These are phyloP conservation scores for Sporisorium sorghi DNA, from an alignment of 1,284 basidiomycete species.

Conservation along the genomic window DNA sequence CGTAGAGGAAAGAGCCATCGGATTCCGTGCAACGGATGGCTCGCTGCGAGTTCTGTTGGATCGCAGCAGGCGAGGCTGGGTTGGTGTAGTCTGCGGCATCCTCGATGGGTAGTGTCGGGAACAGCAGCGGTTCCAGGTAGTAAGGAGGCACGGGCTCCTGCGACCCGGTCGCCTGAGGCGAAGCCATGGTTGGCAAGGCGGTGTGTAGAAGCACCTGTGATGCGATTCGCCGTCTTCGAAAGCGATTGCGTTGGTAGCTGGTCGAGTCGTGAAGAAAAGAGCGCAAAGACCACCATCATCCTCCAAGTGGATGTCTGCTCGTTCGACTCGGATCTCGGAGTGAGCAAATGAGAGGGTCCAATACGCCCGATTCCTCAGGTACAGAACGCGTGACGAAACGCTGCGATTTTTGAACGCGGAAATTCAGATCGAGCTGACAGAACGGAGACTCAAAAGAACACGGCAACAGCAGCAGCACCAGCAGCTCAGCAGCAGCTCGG, in stretches of 20 bases:
- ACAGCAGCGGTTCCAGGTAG: slow-evolving; percentile 48
- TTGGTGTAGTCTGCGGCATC: slow-evolving; percentile 11
- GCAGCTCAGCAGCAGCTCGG: slow-evolving; percentile 3
- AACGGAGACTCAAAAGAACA: slow-evolving; percentile 22
- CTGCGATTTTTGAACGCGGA: slow-evolving; percentile 10
- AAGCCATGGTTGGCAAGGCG: slow-evolving; percentile 18
- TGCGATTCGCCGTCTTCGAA: background rate
- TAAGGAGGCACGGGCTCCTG: slow-evolving; percentile 48
- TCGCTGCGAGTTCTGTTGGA: slow-evolving; percentile 37
- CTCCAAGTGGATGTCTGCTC: background rate
- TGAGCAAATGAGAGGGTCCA: slow-evolving; percentile 22
- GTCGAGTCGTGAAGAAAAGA: background rate
- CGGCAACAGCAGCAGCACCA: too few species aligned
- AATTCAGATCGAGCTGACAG: slow-evolving; percentile 31
- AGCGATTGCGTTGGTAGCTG: background rate
- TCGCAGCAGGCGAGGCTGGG: slow-evolving; percentile 49
- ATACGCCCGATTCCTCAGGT: too few species aligned
- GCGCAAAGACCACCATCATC: slow-evolving; percentile 17
- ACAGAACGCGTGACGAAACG: too few species aligned
- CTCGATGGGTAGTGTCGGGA: slow-evolving; percentile 44
- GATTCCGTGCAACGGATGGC: slow-evolving; percentile 47
- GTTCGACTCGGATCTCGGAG: slow-evolving; percentile 32
- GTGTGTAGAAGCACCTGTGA: too few species aligned
- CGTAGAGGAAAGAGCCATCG: slow-evolving; percentile 49
- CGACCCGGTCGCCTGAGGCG: slow-evolving; percentile 4